phyloP scores from a whole-genome alignment of 1,284 basidiomycete genomes.

The Cerioporus squamosus region DNA sequence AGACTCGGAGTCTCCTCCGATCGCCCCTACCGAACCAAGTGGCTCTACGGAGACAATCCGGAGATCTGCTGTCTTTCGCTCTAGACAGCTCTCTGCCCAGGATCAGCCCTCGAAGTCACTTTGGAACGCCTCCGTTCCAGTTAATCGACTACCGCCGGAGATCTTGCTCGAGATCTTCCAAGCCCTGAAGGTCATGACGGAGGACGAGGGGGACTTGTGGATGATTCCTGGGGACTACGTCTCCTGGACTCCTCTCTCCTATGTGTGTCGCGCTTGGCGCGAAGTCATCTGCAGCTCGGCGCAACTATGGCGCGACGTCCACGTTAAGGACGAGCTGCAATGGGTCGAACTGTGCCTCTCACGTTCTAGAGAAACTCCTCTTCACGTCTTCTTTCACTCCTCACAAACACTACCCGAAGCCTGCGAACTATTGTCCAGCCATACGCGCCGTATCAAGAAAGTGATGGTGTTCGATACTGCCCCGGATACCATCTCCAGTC shows the following conservation, averaged over 20 bases:
- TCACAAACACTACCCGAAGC: not conserved
- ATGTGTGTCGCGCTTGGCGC: not conserved
- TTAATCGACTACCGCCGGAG: not conserved
- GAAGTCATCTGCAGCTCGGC: not conserved
- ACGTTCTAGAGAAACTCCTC: not conserved
- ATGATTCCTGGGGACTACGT: not conserved
- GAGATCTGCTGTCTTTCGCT: too few relatives aligned
- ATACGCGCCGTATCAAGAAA: not conserved
- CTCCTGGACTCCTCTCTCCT: not conserved
- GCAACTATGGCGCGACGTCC: not conserved
- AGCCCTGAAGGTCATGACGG: not conserved
- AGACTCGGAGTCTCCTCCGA: too few relatives aligned
- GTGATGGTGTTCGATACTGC: not conserved
- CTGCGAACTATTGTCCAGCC: not conserved
- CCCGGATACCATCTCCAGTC: not conserved
- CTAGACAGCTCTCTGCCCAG: too few relatives aligned
- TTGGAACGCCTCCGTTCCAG: not conserved
- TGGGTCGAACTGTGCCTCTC: not conserved
- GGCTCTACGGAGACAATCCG: too few relatives aligned
- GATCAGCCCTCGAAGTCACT: not conserved
- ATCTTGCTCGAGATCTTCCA: not conserved
- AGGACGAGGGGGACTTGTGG: not conserved
- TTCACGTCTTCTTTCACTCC: not conserved
- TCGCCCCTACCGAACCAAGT: too few relatives aligned
- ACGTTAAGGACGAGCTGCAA: not conserved